Evolutionary conservation across 768 basidiomycete species (phyloP).

Genomic region (Pholiota molesta): DNA sequence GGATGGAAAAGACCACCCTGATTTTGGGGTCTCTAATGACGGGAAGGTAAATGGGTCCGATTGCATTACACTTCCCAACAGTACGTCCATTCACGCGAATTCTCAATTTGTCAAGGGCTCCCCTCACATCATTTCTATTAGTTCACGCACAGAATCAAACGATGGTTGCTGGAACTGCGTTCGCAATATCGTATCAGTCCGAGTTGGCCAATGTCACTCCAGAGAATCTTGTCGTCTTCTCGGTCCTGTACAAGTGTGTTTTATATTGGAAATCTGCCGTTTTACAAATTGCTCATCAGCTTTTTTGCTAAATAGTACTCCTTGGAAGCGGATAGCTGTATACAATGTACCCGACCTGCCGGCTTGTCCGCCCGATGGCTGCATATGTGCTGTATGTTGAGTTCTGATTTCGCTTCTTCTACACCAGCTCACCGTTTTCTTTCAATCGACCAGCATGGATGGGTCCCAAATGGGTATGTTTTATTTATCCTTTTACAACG

Average conservation of each 20-base stretch:
- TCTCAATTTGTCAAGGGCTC: not conserved
- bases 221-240: constrained; percentile 48
- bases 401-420: not conserved
- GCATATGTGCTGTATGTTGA: constrained; percentile 44
- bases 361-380: constrained; percentile 44
- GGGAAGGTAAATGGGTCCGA: constrained; percentile 26
- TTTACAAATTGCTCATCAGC: not conserved
- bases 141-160: constrained; percentile 49
- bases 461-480: constrained; percentile 42
- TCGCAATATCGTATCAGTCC: constrained; percentile 49
- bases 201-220: constrained; percentile 41
- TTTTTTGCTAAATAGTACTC: constrained; percentile 31
- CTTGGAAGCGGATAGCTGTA: constrained; percentile 45
- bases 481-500: not conserved
- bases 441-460: constrained; percentile 26
- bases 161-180: constrained; percentile 49
- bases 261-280: not conserved
- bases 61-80: constrained; percentile 41
- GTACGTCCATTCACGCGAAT: constrained; percentile 26
- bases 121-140: constrained; percentile 14
- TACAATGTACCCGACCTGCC: constrained; percentile 46
- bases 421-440: not conserved
- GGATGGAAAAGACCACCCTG: constrained; percentile 40
- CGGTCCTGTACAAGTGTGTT: constrained; percentile 40
- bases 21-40: constrained; percentile 25